phyloP scores from a whole-genome alignment of 305 asterid genomes.

The Fraxinus greggii region DNA sequence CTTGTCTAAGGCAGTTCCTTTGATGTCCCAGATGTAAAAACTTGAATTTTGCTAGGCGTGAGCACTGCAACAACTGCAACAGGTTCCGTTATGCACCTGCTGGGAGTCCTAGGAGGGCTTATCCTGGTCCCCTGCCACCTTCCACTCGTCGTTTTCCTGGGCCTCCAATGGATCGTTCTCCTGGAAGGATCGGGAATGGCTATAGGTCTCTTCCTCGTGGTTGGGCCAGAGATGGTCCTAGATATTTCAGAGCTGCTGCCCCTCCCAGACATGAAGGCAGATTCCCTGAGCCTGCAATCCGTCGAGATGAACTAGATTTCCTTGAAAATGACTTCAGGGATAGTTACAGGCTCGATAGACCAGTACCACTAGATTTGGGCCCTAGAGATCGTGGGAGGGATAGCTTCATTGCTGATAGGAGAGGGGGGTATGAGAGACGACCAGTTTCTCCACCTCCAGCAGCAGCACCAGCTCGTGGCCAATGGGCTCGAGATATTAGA shows the following conservation, averaged over 20 bases:
- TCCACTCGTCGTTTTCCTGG: slow-evolving; percentile 50
- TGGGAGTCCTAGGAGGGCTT: slow-evolving; percentile 68
- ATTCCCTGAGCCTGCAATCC: slow-evolving; percentile 51
- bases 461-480: slow-evolving; percentile 52
- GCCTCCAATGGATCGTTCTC: slow-evolving; percentile 51
- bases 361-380: slow-evolving; percentile 54
- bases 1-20: slow-evolving; percentile 20
- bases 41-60: slow-evolving; percentile 88
- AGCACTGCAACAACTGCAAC: slow-evolving; percentile 82
- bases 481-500: slow-evolving; percentile 60
- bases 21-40: slow-evolving; percentile 66
- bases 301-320: slow-evolving; percentile 45
- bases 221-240: slow-evolving; percentile 59
- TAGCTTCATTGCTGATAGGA: slow-evolving; percentile 46
- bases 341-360: slow-evolving; percentile 61
- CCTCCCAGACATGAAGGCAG: slow-evolving; percentile 60
- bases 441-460: slow-evolving; percentile 52
- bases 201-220: slow-evolving; percentile 76
- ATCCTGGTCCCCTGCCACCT: slow-evolving; percentile 47
- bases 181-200: slow-evolving; percentile 54
- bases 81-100: slow-evolving; percentile 59
- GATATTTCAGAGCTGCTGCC: slow-evolving; percentile 61
- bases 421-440: slow-evolving; percentile 52
- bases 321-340: slow-evolving; percentile 48
- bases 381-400: slow-evolving; percentile 66